A percentile compares a stretch with the other conserved stretches of the same genome.
phyloP scores from a whole-genome alignment of 2,329 filamentous ascomycete genomes.

The Colletotrichum horii region DNA sequence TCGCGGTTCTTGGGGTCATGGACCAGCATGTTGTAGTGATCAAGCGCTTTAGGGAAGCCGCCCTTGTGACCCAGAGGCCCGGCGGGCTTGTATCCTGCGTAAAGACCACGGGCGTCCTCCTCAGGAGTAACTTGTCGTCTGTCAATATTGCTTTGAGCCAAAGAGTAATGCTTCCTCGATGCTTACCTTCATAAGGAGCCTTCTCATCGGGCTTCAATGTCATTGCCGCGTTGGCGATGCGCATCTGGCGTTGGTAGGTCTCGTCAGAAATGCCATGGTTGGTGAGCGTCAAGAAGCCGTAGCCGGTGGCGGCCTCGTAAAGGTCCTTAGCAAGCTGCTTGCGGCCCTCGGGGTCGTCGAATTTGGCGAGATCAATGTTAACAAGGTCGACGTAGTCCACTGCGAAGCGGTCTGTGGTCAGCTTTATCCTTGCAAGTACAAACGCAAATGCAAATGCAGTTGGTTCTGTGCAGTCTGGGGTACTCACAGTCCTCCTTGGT shows the following conservation, averaged over 20 bases:
- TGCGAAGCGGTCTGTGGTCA: not conserved
- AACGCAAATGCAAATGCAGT: not conserved
- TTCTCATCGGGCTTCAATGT: conserved; percentile 30
- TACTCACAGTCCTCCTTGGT: conserved; percentile 10
- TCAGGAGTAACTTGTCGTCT: conserved; percentile 27
- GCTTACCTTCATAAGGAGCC: conserved; percentile 30
- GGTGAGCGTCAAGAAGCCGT: conserved; percentile 30
- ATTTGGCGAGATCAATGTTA: conserved; percentile 31
- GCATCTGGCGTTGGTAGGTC: conserved; percentile 29
- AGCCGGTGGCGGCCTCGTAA: conserved; percentile 31
- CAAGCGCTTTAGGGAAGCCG: not conserved
- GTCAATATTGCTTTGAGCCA: not conserved
- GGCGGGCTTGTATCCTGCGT: conserved; percentile 32
- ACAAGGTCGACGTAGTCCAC: conserved; percentile 32
- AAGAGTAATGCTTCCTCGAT: rapidly evolving
- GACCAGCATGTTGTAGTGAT: conserved; percentile 6
- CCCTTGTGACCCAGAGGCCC: conserved; percentile 26
- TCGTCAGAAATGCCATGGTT: conserved; percentile 32
- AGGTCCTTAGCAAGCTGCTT: conserved; percentile 32
- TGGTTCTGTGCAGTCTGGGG: not conserved
- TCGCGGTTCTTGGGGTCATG: conserved; percentile 32
- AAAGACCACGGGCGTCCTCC: conserved; percentile 30
- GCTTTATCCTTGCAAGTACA: not conserved
- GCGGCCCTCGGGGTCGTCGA: conserved; percentile 27
- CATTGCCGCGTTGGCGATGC: conserved; percentile 31